Evolutionary conservation across 139 green algal genomes (phyloP).

Genomic region (Coelastrella sp.): DNA sequence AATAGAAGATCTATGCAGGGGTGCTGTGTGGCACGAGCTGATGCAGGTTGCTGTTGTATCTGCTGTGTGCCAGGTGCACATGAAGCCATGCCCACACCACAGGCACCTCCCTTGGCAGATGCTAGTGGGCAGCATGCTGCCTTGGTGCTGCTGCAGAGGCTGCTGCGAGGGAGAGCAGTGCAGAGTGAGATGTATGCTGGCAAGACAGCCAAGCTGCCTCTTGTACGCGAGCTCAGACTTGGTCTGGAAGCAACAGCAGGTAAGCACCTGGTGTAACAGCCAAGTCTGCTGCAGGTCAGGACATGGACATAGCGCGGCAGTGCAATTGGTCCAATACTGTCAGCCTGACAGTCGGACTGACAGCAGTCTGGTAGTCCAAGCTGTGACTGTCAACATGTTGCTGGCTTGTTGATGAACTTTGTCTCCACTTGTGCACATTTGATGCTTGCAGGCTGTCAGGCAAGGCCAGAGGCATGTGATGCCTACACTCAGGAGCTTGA

Average conservation of each 20-base stretch:
- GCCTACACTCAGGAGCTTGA: conserved; percentile 41
- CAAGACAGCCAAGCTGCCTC: conserved; percentile 63
- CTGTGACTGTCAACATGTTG: neutral
- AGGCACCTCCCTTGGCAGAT: conserved; percentile 50
- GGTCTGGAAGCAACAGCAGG: conserved; percentile 29
- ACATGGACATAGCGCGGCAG: too few species aligned
- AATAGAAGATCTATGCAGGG: too few species aligned
- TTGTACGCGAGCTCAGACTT: conserved; percentile 72
- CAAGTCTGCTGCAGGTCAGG: too few species aligned
- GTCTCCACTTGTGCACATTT: neutral
- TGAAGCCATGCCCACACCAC: too few species aligned
- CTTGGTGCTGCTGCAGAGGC: conserved; percentile 78
- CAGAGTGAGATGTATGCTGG: conserved; percentile 84
- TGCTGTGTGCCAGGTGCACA: too few species aligned
- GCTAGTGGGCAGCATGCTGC: conserved; percentile 51
- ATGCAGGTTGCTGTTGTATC: too few species aligned
- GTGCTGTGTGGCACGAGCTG: too few species aligned
- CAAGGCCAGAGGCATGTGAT: conserved; percentile 1
- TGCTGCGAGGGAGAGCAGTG: conserved; percentile 82
- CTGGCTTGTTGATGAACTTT: neutral
- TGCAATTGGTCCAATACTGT: neutral
- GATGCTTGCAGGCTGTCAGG: conserved; percentile 36
- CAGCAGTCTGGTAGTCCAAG: too few species aligned
- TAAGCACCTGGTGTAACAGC: conserved; percentile 9
- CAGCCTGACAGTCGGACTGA: neutral